Evolutionary conservation across 176 grass and related monocot species (phyloP).

Genomic region (Areca catechu): DNA sequence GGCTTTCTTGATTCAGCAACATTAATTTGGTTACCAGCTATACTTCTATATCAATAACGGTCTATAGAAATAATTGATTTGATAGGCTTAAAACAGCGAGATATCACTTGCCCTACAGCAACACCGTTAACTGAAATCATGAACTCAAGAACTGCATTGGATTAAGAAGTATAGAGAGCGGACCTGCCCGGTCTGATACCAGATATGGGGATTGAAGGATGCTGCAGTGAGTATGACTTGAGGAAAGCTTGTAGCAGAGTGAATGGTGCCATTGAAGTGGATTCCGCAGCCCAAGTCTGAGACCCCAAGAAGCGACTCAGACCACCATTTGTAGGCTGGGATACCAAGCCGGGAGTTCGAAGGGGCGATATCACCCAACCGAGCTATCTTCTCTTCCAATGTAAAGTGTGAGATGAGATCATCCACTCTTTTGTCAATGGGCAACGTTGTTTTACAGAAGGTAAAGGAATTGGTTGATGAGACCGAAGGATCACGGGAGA

Average conservation of each 20-base stretch:
- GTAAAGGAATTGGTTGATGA: conserved; percentile 22
- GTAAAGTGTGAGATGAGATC: conserved; percentile 59
- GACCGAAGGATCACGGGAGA: conserved; percentile 51
- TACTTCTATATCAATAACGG: too few species aligned
- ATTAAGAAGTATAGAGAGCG: background rate
- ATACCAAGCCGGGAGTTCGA: conserved; percentile 52
- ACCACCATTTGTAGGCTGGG: conserved; percentile 97
- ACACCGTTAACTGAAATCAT: too few species aligned
- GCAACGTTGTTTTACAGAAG: conserved; percentile 51
- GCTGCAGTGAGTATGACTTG: conserved; percentile 94
- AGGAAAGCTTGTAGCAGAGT: conserved; percentile 77
- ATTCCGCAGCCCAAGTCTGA: conserved; percentile 55
- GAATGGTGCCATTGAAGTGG: conserved; percentile 53
- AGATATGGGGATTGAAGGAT: conserved; percentile 69
- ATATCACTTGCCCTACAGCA: too few species aligned
- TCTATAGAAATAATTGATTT: too few species aligned
- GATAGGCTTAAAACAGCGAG: too few species aligned
- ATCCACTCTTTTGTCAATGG: conserved; percentile 37
- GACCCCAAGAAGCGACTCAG: conserved; percentile 78
- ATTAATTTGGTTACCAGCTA: too few species aligned
- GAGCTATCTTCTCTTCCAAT: conserved; percentile 75
- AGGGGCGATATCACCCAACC: conserved; percentile 63
- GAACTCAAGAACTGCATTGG: too few species aligned
- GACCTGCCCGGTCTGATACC: conserved; percentile 96
- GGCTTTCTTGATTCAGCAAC: too few species aligned